phyloP scores from a whole-genome alignment of 768 basidiomycete genomes.

The Kwoniella sp. region DNA sequence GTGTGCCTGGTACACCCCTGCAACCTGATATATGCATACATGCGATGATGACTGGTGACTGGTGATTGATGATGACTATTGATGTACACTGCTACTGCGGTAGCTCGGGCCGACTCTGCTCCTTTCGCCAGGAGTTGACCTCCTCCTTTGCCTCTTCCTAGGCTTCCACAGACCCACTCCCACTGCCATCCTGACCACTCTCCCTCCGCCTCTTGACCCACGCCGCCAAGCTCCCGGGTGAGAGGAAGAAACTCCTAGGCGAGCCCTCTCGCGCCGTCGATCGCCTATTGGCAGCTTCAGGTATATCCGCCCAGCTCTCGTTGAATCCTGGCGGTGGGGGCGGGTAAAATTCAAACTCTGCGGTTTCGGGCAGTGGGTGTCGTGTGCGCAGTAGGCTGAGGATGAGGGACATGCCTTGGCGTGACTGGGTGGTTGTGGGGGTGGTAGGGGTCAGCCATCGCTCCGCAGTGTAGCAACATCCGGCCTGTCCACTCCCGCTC shows the following conservation, averaged over 20 bases:
- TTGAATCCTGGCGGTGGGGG: constrained; percentile 31
- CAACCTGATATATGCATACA: no score
- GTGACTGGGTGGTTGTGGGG: constrained; percentile 24
- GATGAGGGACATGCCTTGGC: constrained; percentile 70
- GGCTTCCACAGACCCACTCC: no score
- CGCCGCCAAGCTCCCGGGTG: constrained; percentile 14
- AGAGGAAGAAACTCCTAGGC: constrained; percentile 20
- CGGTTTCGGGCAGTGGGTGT: constrained; percentile 56
- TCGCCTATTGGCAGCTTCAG: constrained; percentile 5
- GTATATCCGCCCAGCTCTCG: constrained; percentile 23
- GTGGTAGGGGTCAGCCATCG: not conserved
- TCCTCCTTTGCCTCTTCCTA: not conserved
- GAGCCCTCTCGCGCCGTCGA: constrained; percentile 10
- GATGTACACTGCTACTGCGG: no score
- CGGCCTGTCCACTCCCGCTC: no score
- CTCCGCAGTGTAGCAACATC: not conserved
- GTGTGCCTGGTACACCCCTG: no score
- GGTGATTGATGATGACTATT: no score
- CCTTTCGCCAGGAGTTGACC: no score
- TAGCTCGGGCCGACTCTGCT: no score
- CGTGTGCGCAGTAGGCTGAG: constrained; percentile 74
- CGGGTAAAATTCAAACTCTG: constrained; percentile 40
- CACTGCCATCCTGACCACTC: no score
- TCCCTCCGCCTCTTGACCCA: constrained; percentile 17
- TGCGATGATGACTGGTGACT: no score